A percentile compares a stretch with the other conserved stretches of the same genome.
These are phyloP conservation scores for Ophiostoma ulmi DNA, from an alignment of 2,329 filamentous ascomycete species.

Conservation along the genomic window DNA sequence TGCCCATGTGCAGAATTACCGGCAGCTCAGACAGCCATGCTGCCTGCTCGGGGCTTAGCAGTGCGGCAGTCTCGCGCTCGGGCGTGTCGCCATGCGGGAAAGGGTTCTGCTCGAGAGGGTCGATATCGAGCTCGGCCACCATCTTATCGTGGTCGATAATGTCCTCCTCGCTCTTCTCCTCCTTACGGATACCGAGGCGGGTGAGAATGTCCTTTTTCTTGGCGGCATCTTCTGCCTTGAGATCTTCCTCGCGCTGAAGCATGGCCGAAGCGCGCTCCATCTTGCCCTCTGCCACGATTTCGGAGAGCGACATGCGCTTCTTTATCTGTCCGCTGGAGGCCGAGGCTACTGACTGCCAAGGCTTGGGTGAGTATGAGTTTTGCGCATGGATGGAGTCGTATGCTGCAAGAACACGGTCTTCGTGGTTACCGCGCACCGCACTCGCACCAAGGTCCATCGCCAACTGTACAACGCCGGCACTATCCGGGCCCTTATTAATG, in stretches of 20 bases:
- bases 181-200: conserved; percentile 6
- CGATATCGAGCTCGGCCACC: conserved; percentile 17
- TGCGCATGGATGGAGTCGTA: conserved; percentile 40
- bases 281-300: conserved; percentile 24
- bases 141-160: conserved; percentile 21
- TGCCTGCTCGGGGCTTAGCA: conserved; percentile 53
- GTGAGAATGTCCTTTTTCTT: conserved; percentile 8
- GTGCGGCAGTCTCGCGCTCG: conserved; percentile 46
- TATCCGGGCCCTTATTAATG: conserved; percentile 83
- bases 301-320: neutral
- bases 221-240: conserved; percentile 9
- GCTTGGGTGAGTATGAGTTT: neutral
- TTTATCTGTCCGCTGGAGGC: neutral
- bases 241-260: conserved; percentile 30
- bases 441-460: conserved; percentile 69
- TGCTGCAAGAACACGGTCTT: conserved; percentile 74
- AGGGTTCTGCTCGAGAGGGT: conserved; percentile 25
- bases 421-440: conserved; percentile 86
- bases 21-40: conserved; percentile 66
- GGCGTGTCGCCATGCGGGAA: conserved; percentile 36
- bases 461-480: conserved; percentile 67
- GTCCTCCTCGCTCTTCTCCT: conserved; percentile 23
- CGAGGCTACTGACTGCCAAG: neutral
- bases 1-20: conserved; percentile 70
- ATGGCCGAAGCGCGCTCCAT: conserved; percentile 21